A percentile compares a stretch with the other conserved stretches of the same genome.
These are phyloP conservation scores for Pholiota adiposa DNA, from an alignment of 1,284 basidiomycete species.

Conservation along the genomic window DNA sequence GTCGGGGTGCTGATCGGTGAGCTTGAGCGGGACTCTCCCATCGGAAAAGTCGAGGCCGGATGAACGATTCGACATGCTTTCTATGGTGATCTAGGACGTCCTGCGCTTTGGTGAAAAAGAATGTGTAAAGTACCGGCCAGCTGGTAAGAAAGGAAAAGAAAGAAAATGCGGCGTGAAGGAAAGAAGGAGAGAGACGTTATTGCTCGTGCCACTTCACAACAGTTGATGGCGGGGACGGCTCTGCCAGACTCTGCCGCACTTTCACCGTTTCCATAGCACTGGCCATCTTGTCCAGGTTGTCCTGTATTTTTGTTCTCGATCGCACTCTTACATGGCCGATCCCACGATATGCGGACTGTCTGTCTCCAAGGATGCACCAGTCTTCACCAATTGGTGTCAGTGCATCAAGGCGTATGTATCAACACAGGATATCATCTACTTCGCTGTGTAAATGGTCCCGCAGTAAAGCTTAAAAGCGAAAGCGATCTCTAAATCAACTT, in stretches of 20 bases:
- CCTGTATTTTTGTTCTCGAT: slow-evolving; percentile 7
- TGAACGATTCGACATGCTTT: slow-evolving; percentile 43
- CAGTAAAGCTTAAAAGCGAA: not conserved
- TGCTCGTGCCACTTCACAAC: slow-evolving; percentile 11
- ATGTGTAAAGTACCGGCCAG: slow-evolving; percentile 35
- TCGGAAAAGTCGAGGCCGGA: slow-evolving; percentile 79
- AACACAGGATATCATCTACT: not conserved
- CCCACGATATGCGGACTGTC: slow-evolving; percentile 2
- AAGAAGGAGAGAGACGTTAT: slow-evolving; percentile 9
- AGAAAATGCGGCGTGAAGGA: slow-evolving; percentile 9
- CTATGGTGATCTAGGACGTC: slow-evolving; percentile 42
- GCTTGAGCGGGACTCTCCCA: slow-evolving; percentile 44
- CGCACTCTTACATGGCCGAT: not conserved
- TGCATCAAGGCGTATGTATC: not conserved
- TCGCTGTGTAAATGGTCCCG: not conserved
- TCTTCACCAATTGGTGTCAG: too few species aligned
- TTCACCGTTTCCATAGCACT: slow-evolving; percentile 21
- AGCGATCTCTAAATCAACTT: not conserved
- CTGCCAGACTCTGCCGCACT: not conserved
- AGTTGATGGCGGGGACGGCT: slow-evolving; percentile 9
- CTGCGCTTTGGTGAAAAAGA: slow-evolving; percentile 43
- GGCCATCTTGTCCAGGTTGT: not conserved
- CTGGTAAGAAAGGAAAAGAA: slow-evolving; percentile 27
- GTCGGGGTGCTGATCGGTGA: slow-evolving; percentile 60
- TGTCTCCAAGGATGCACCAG: not conserved